phyloP scores from a whole-genome alignment of 2,329 filamentous ascomycete genomes.

The Aspergillus eucalypticola region DNA sequence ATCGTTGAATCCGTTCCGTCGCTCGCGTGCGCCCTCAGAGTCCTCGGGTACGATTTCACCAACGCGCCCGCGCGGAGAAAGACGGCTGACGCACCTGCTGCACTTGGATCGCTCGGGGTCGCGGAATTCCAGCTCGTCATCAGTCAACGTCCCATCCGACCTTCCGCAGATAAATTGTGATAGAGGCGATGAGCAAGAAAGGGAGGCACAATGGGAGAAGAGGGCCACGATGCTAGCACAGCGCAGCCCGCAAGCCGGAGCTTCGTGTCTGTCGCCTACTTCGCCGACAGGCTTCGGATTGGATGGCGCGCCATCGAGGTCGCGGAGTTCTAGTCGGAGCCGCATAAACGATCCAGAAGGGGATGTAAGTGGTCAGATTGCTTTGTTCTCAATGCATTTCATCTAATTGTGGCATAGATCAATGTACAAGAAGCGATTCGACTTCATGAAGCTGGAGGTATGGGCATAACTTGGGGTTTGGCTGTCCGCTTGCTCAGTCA shows the following conservation, averaged over 20 bases:
- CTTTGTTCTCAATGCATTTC: neutral
- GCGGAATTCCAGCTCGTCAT: constrained; percentile 36
- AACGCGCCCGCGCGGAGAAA: constrained; percentile 30
- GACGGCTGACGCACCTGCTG: constrained; percentile 35
- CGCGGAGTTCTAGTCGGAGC: constrained; percentile 38
- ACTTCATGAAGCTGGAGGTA: constrained; percentile 77
- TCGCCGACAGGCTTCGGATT: constrained; percentile 16
- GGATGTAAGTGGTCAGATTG: constrained; percentile 34
- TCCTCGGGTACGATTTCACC: constrained; percentile 27
- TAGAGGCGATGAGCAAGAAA: constrained; percentile 52
- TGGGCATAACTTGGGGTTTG: neutral
- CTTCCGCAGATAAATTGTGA: constrained; percentile 69
- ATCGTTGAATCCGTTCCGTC: constrained; percentile 36
- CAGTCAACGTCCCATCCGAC: constrained; percentile 74
- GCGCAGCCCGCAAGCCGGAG: constrained; percentile 48
- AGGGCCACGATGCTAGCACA: constrained; percentile 84
- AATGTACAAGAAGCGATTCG: constrained; percentile 95
- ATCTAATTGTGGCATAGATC: constrained; percentile 28
- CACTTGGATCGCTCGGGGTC: constrained; percentile 32
- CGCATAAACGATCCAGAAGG: constrained; percentile 32
- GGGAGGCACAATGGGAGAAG: constrained; percentile 85
- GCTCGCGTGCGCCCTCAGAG: constrained; percentile 29
- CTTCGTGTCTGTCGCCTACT: constrained; percentile 36
- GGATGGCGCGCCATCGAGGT: constrained; percentile 17
- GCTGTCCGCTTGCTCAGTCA: neutral